These are phyloP conservation scores for Apiotrichum mycotoxinovorans DNA, from an alignment of 1,284 basidiomycete species.

Conservation along the genomic window DNA sequence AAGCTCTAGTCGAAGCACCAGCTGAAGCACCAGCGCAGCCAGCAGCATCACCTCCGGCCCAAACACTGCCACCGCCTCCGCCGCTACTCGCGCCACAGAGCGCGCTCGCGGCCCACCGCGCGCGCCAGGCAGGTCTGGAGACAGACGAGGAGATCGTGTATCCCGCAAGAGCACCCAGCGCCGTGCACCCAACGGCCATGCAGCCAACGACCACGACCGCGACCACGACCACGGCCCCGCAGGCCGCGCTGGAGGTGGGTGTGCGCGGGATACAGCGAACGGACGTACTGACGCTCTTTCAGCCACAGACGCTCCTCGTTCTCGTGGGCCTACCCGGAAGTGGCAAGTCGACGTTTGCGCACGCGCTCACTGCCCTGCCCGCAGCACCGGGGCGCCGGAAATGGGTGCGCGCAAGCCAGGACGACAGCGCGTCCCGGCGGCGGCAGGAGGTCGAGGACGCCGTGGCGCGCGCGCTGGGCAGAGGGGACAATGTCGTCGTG, in stretches of 20 bases:
- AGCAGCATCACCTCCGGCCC: no score
- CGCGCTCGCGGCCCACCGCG: no score
- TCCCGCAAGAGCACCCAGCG: neutral
- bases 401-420: constrained; percentile 48
- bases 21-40: no score
- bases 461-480: constrained; percentile 28
- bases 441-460: constrained; percentile 43
- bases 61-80: no score
- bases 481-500: constrained; percentile 44
- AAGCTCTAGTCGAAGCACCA: no score
- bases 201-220: neutral
- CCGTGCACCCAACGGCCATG: neutral
- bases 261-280: no score
- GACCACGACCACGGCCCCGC: neutral
- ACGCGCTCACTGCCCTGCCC: constrained; percentile 25
- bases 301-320: constrained; percentile 39
- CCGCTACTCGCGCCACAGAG: no score
- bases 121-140: no score
- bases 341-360: constrained; percentile 45
- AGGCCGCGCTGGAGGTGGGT: no score
- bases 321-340: constrained; percentile 46
- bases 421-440: constrained; percentile 38
- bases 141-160: neutral
- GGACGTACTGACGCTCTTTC: no score
- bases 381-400: neutral